Percentiles rank a stretch among this genome's conserved stretches.
Evolutionary conservation across 1,284 basidiomycete genomes (phyloP).

Genomic region (Ustilago nuda): DNA sequence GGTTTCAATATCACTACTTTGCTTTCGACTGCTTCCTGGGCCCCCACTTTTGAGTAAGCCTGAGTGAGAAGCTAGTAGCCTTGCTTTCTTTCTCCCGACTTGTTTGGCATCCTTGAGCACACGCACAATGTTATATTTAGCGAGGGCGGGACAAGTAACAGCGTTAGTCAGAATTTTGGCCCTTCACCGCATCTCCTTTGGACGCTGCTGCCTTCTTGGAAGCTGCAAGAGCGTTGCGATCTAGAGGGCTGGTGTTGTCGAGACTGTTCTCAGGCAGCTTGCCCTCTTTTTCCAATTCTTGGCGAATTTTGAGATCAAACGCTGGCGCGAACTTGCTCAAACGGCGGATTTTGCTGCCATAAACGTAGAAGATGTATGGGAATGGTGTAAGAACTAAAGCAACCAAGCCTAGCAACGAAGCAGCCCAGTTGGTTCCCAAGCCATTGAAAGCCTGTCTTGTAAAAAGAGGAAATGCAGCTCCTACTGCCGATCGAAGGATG

Average conservation of each 20-base stretch:
- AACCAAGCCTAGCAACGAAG: constrained; percentile 78
- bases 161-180: too few relatives aligned
- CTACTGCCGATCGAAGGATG: constrained; percentile 76
- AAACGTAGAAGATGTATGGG: constrained; percentile 73
- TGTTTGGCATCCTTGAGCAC: too few relatives aligned
- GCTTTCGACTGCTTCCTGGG: constrained; percentile 57
- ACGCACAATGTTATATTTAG: too few relatives aligned
- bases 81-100: too few relatives aligned
- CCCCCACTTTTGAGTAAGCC: constrained; percentile 52
- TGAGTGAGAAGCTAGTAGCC: too few relatives aligned
- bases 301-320: constrained; percentile 57
- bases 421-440: constrained; percentile 80
- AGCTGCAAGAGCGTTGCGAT: constrained; percentile 30
- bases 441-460: constrained; percentile 72
- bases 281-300: constrained; percentile 57
- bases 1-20: constrained; percentile 59
- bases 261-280: constrained; percentile 48
- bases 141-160: too few relatives aligned
- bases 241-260: constrained; percentile 19
- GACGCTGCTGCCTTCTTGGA: constrained; percentile 16
- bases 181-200: constrained; percentile 30
- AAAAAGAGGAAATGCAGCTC: constrained; percentile 73
- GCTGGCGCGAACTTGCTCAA: constrained; percentile 69
- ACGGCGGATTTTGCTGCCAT: constrained; percentile 71
- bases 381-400: constrained; percentile 77